Evolutionary conservation across 768 basidiomycete species (phyloP).

Genomic region (Chalciporus pseudorubinellus): DNA sequence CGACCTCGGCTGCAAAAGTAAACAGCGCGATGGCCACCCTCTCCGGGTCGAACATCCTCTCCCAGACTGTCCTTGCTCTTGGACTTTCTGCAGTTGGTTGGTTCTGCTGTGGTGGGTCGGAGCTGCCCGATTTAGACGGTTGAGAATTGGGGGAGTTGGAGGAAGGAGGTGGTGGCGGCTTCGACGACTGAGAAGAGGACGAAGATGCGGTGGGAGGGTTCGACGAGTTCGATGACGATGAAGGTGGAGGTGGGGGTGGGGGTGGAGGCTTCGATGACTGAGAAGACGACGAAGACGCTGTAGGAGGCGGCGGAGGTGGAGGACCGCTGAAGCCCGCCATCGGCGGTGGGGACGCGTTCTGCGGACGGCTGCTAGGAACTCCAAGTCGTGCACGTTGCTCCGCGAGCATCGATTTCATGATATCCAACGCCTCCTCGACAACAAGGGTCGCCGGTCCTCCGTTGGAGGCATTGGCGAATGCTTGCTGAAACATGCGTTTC

Average conservation of each 20-base stretch:
- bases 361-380: constrained; percentile 15
- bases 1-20: background rate
- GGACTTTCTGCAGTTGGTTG: constrained; percentile 17
- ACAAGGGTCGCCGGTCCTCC: constrained; percentile 20
- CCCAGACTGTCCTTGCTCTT: constrained; percentile 17
- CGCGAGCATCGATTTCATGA: constrained; percentile 12
- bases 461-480: constrained; percentile 25
- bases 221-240: constrained; percentile 14
- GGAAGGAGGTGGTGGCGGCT: constrained; percentile 18
- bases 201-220: constrained; percentile 11
- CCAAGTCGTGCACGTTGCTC: constrained; percentile 23
- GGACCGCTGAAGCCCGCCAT: constrained; percentile 19
- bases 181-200: constrained; percentile 18
- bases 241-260: constrained; percentile 19
- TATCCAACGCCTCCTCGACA: constrained; percentile 27
- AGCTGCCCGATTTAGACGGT: constrained; percentile 2
- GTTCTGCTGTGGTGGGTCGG: constrained; percentile 10
- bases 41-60: constrained; percentile 6
- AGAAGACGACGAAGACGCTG: constrained; percentile 15
- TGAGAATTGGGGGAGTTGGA: constrained; percentile 1
- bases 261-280: constrained; percentile 24
- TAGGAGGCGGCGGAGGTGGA: constrained; percentile 23
- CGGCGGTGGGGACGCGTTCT: constrained; percentile 9
- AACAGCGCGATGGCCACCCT: constrained; percentile 8
- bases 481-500: constrained; percentile 43